Evolutionary conservation across 2,329 filamentous ascomycete genomes (phyloP).

Genomic region (Diaporthe citriasiana): DNA sequence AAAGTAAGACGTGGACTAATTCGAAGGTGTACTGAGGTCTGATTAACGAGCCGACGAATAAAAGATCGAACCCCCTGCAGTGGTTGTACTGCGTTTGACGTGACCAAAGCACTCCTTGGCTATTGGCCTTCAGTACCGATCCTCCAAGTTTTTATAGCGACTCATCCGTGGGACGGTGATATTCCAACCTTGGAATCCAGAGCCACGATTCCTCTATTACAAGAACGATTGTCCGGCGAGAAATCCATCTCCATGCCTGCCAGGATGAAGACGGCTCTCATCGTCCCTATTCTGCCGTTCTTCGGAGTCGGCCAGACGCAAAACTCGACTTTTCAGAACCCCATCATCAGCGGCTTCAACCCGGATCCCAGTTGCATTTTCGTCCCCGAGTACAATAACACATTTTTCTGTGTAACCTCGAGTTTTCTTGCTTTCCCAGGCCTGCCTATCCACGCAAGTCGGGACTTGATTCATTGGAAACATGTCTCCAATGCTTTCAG

Average conservation of each 20-base stretch:
- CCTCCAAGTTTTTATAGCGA: too few relatives aligned
- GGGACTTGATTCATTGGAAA: neutral
- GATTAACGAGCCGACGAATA: neutral
- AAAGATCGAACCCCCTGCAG: neutral
- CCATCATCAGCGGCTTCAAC: slow-evolving; percentile 10
- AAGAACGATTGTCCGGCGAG: neutral
- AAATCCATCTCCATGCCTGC: neutral
- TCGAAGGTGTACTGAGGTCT: neutral
- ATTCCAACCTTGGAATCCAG: too few relatives aligned
- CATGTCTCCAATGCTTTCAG: slow-evolving; percentile 24
- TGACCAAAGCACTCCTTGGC: neutral
- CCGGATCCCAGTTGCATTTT: slow-evolving; percentile 17
- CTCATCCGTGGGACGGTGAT: neutral
- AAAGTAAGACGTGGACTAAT: neutral
- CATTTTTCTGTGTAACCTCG: slow-evolving; percentile 18
- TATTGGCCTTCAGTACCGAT: too few relatives aligned
- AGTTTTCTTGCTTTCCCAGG: slow-evolving; percentile 4
- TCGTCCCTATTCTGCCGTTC: neutral
- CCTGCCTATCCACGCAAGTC: slow-evolving; percentile 9
- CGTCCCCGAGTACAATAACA: neutral
- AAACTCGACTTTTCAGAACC: slow-evolving; percentile 8
- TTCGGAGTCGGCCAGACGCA: neutral
- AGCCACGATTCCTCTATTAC: too few relatives aligned
- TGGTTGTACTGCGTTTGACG: neutral
- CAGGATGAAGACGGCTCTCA: neutral